Base-by-base conservation (phyloP, 2,329 filamentous ascomycete genomes). In the Trichoderma aggressivum region DNA sequence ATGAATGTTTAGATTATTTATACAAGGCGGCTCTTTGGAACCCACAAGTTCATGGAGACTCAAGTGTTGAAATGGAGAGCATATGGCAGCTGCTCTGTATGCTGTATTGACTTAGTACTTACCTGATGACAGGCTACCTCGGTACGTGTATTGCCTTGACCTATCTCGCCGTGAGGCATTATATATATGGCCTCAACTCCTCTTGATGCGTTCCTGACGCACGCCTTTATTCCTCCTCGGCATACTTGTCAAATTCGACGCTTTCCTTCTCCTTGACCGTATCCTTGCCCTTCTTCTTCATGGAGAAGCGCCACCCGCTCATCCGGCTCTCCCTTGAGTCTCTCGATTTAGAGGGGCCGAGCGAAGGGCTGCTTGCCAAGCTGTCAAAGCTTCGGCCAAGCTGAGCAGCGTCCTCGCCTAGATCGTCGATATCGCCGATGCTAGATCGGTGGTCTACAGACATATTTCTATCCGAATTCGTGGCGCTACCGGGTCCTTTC, bases 281-380 rank as follows among this genome's bases (percentile, higher is more conserved):
- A 16, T 88, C 86, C 74, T 85, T 87, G 73, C 84, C 86, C 79
- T 87, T 88, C 82, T 89, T 89, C 80, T 88, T 89, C 77, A 88
- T 88, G 56, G 86, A 85, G 77, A 88, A 88, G 74, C 86, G 84
- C 84, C 86, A 87, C 55, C 82, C 82, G 12, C 82, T 83, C 71
- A 86, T 85, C 75, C 87, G 84, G 66, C 84, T 80, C 64, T 86
- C 85, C 74, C 83, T 85, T 5, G 78, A 79, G 56, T 84, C 82
- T 72, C 80, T 84, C 30, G 83, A 85, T 74, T 82, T 84, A 32
- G 82, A 81, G 28, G 86, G 83, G 2, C 87, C 87, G n/a, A 89
- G 78, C 10, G 84, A 85, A 2, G 88, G 86, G 76, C 86, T 89
- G 77, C 85, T 88, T 3, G 85, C 82, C 71, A 86, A 81, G 74